Percentiles rank a stretch among this genome's conserved stretches.
Evolutionary conservation across 108 stramenopile genomes (phyloP).

Genomic region (Hondaea fermentalgiana): DNA sequence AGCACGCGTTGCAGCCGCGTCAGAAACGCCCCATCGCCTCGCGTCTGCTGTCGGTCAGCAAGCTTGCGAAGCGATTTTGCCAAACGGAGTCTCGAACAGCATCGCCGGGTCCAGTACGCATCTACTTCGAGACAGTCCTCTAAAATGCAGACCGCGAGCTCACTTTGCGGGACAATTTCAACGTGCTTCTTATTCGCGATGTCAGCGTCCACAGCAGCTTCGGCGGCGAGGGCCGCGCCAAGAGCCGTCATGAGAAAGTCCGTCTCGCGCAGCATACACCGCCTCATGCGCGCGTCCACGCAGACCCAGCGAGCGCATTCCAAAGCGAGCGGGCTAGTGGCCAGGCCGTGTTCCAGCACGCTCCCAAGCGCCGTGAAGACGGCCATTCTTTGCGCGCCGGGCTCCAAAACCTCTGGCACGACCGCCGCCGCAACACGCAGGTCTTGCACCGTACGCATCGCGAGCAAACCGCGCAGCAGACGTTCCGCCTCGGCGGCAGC

Average conservation of each 20-base stretch:
- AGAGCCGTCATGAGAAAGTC: not conserved
- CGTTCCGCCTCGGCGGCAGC: too few species aligned
- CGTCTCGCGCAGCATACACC: not conserved
- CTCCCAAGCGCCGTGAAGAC: not conserved
- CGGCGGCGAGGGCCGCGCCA: not conserved
- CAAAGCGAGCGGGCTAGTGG: not conserved
- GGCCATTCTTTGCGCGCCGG: not conserved
- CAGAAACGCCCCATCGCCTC: too few species aligned
- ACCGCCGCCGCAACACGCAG: too few species aligned
- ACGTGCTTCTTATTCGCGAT: not conserved
- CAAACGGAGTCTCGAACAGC: too few species aligned
- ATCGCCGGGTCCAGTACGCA: too few species aligned
- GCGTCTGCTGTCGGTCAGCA: too few species aligned
- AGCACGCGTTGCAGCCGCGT: too few species aligned
- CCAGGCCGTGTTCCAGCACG: not conserved
- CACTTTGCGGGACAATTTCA: not conserved
- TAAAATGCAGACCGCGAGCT: not conserved
- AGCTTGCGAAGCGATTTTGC: too few species aligned
- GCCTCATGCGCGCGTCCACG: not conserved
- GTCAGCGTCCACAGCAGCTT: not conserved
- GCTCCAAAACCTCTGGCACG: too few species aligned
- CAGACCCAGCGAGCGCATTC: not conserved
- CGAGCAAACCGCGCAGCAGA: too few species aligned
- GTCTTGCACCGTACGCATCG: too few species aligned
- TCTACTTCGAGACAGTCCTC: not conserved